Percentiles rank a stretch among this genome's conserved stretches.
Conservation (phyloP, 768 basidiomycete species). For the Candolleomyces efflorescens region DNA sequence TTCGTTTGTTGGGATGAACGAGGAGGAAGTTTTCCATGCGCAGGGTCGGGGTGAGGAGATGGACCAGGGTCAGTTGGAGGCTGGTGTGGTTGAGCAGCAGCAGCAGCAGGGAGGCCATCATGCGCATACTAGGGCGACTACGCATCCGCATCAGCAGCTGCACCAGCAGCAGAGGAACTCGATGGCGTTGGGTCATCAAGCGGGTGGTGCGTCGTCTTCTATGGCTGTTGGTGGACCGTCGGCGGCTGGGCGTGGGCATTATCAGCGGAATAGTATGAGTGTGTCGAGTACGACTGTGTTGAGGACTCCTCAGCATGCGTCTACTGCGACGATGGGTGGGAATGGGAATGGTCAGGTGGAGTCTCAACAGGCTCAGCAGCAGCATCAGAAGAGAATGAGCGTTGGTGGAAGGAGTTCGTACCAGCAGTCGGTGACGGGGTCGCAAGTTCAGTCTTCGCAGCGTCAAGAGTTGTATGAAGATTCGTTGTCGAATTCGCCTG, state of each 20-base stretch:
- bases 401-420: not conserved
- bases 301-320: constrained; percentile 30
- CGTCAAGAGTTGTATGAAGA: not conserved
- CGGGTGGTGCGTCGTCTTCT: not conserved
- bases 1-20: constrained; percentile 16
- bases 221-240: constrained; percentile 9
- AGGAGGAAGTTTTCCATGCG: constrained; percentile 36
- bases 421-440: not conserved
- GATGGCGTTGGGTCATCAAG: not conserved
- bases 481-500: constrained; percentile 8
- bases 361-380: constrained; percentile 18
- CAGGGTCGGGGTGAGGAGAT: constrained; percentile 5
- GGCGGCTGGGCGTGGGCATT: constrained; percentile 28
- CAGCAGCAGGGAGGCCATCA: constrained; percentile 7
- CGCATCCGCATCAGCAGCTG: constrained; percentile 6
- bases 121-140: constrained; percentile 4
- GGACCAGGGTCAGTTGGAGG: constrained; percentile 2
- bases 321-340: constrained; percentile 20
- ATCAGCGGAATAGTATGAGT: constrained; percentile 47
- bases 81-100: constrained; percentile 3
- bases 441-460: not conserved
- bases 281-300: constrained; percentile 27
- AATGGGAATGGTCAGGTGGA: constrained; percentile 15
- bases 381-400: constrained; percentile 2
- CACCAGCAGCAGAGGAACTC: constrained; percentile 11